These are phyloP conservation scores for Teratosphaeria viscida DNA, from an alignment of 2,329 filamentous ascomycete genomes.

Conservation along the genomic window DNA sequence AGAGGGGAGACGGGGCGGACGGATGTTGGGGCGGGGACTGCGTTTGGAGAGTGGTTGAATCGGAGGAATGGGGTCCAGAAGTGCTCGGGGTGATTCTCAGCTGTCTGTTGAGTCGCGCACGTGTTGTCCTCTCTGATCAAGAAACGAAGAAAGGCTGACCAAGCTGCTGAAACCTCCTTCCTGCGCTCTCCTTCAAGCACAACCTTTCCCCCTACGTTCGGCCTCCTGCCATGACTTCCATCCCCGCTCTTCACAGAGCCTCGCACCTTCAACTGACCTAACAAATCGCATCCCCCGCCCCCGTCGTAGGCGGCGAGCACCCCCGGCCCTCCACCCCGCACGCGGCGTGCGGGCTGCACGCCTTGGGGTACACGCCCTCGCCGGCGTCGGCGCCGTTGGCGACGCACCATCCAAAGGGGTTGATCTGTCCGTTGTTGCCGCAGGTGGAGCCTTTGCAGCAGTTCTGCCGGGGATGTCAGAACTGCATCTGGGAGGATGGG, in stretches of 20 bases:
- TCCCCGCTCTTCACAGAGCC: neutral
- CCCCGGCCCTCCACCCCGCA: neutral
- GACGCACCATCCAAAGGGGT: neutral
- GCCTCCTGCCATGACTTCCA: neutral
- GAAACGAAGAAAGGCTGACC: too few species aligned
- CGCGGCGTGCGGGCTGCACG: neutral
- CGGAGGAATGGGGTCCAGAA: neutral
- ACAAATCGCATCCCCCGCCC: neutral
- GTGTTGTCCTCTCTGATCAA: neutral
- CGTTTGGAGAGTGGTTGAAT: neutral
- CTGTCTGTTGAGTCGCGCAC: neutral
- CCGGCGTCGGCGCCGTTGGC: neutral
- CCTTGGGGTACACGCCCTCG: neutral
- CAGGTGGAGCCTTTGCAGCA: neutral
- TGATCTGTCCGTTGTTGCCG: neutral
- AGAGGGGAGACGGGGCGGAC: neutral
- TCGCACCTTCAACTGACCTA: neutral
- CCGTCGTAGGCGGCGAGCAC: neutral
- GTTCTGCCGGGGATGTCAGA: neutral
- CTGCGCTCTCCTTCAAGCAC: too few species aligned
- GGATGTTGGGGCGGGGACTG: neutral
- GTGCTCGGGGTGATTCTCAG: neutral
- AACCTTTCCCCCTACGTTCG: too few species aligned
- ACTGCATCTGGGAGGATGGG: neutral
- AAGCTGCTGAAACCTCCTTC: too few species aligned